These are phyloP conservation scores for Rhododendron molle DNA, from an alignment of 148 eudicot species.

Conservation along the genomic window DNA sequence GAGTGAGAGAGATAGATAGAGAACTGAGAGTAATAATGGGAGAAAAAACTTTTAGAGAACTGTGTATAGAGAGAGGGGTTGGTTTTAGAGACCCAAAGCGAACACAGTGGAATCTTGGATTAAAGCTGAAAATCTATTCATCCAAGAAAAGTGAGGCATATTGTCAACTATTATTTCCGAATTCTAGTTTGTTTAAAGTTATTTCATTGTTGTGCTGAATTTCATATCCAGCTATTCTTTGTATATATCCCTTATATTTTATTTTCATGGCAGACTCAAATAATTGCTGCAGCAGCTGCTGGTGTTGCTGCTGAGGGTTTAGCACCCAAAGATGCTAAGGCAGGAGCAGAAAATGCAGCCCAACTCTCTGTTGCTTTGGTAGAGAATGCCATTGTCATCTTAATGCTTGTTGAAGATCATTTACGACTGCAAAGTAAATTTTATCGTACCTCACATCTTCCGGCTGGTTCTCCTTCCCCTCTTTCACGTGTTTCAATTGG, in stretches of 20 bases:
- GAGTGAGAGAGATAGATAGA: background rate
- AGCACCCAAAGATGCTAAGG: conserved; percentile 75
- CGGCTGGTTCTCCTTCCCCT: conserved; percentile 43
- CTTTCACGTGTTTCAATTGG: conserved; percentile 34
- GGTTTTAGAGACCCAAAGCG: background rate
- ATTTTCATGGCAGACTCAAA: conserved; percentile 72
- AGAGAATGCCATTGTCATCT: conserved; percentile 93
- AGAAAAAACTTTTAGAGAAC: background rate
- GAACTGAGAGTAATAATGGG: background rate
- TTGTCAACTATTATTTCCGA: background rate
- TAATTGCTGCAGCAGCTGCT: conserved; percentile 99
- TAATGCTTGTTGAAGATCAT: conserved; percentile 99
- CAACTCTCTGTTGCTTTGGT: conserved; percentile 98
- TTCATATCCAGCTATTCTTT: conserved; percentile 15
- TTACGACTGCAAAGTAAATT: conserved; percentile 86
- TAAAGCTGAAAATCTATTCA: background rate
- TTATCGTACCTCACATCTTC: conserved; percentile 37
- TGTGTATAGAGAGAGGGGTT: background rate
- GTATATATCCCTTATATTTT: background rate
- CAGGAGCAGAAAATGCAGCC: conserved; percentile 91
- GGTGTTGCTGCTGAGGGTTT: conserved; percentile 90
- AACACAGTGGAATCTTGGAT: background rate
- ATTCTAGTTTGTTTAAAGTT: background rate
- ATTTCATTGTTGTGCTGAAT: background rate
- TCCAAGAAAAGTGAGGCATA: background rate